Percentiles rank a stretch among this genome's conserved stretches.
phyloP scores from a whole-genome alignment of 352 stramenopile species.

The Albugo candida region DNA sequence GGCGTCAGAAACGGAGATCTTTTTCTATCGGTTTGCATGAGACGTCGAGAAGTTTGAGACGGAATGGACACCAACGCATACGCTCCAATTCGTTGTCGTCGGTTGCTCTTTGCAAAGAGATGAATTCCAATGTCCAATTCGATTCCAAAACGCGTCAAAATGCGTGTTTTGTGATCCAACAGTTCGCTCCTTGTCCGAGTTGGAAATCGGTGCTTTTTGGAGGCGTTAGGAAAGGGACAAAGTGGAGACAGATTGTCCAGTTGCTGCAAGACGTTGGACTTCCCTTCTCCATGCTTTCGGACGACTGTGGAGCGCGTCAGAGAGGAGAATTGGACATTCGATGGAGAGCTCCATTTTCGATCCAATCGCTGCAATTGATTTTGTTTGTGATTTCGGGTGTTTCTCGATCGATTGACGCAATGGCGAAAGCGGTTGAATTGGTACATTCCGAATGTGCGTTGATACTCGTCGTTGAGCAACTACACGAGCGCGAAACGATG shows the following conservation, averaged over 20 bases:
- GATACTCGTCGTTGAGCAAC: constrained; percentile 57
- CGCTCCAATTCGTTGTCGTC: too few species aligned
- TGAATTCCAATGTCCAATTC: too few species aligned
- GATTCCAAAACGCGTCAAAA: too few species aligned
- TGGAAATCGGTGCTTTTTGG: constrained; percentile 45
- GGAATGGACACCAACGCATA: constrained; percentile 8
- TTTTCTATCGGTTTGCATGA: constrained; percentile 59
- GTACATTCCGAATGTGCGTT: constrained; percentile 45
- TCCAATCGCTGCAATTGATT: constrained; percentile 18
- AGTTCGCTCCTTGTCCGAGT: too few species aligned
- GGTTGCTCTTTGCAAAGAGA: too few species aligned
- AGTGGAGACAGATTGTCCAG: constrained; percentile 55
- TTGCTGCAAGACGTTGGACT: constrained; percentile 47
- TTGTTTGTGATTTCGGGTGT: constrained; percentile 64
- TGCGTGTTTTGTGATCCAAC: too few species aligned
- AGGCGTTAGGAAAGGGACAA: constrained; percentile 46
- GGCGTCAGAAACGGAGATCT: constrained; percentile 41
- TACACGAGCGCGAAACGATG: constrained; percentile 35
- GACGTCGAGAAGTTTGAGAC: constrained; percentile 32
- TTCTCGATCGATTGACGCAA: constrained; percentile 54
- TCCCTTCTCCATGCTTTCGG: constrained; percentile 49
- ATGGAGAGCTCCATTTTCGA: too few species aligned
- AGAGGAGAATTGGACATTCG: constrained; percentile 1
- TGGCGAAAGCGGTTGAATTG: constrained; percentile 66
- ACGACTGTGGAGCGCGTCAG: constrained; percentile 51